These are phyloP conservation scores for Larix kaempferi DNA, from an alignment of 75 land plant species.

Conservation along the genomic window DNA sequence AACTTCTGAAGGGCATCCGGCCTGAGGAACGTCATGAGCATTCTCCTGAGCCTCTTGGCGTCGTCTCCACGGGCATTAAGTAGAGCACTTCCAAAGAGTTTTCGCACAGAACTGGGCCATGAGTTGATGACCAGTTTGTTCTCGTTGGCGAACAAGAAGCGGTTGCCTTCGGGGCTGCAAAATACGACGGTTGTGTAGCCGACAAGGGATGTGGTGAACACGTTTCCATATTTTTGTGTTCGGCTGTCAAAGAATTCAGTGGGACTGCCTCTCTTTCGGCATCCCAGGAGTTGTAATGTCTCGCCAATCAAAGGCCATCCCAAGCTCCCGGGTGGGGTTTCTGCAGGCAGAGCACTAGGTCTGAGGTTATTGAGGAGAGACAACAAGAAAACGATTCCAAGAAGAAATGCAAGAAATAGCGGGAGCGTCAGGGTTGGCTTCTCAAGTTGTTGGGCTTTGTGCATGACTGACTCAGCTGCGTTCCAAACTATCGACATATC, in stretches of 20 bases:
- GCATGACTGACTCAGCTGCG: too few relatives aligned
- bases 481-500: too few relatives aligned
- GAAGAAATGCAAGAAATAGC: too few relatives aligned
- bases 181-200: constrained; percentile 20
- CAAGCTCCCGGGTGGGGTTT: constrained; percentile 44
- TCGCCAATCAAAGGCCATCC: constrained; percentile 65
- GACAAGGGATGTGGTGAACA: constrained; percentile 25
- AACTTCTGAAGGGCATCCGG: neutral
- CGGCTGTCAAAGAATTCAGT: constrained; percentile 32
- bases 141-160: constrained; percentile 26
- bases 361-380: too few relatives aligned
- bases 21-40: neutral
- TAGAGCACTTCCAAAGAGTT: neutral
- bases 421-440: too few relatives aligned
- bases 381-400: too few relatives aligned
- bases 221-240: constrained; percentile 14
- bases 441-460: too few relatives aligned
- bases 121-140: constrained; percentile 19
- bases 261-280: constrained; percentile 11
- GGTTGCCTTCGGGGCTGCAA: constrained; percentile 21
- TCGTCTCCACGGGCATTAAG: neutral
- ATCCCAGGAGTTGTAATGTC: constrained; percentile 30
- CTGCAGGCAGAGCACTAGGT: neutral
- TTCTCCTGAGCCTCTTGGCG: neutral
- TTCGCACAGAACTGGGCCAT: constrained; percentile 15